Evolutionary conservation across 2,329 filamentous ascomycete genomes (phyloP).

Genomic region (Emydomyces testavorans): DNA sequence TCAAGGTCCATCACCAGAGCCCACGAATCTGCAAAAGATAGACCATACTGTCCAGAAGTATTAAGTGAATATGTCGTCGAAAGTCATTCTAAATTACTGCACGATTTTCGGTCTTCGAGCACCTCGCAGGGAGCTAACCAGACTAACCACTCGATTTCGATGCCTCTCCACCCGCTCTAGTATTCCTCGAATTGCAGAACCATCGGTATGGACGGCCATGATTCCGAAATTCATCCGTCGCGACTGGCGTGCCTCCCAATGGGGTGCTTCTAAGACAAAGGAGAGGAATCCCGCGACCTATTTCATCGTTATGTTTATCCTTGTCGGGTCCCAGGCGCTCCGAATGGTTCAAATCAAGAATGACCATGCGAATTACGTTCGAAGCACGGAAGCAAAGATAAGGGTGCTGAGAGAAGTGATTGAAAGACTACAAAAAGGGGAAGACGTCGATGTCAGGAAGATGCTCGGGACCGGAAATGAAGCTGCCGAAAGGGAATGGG

Average conservation of each 20-base stretch:
- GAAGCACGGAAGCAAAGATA: conserved; percentile 70
- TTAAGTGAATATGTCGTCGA: neutral
- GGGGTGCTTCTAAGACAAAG: conserved; percentile 38
- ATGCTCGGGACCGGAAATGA: conserved; percentile 66
- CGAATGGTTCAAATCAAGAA: conserved; percentile 75
- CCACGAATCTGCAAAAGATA: too few species aligned
- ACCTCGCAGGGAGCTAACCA: neutral
- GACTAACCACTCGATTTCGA: conserved; percentile 11
- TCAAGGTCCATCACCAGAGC: too few species aligned
- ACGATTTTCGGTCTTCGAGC: neutral
- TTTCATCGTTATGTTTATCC: conserved; percentile 67
- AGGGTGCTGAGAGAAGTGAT: conserved; percentile 56
- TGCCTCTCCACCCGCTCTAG: conserved; percentile 20
- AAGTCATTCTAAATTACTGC: neutral
- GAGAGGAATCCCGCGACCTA: conserved; percentile 74
- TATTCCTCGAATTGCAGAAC: conserved; percentile 43
- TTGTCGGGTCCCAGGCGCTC: conserved; percentile 93
- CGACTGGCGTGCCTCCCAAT: conserved; percentile 25
- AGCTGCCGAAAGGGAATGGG: conserved; percentile 72
- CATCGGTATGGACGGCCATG: conserved; percentile 57
- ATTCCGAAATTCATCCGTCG: conserved; percentile 49
- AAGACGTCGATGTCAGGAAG: conserved; percentile 71
- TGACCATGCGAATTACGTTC: conserved; percentile 58
- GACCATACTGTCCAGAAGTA: too few species aligned
- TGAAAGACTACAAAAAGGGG: conserved; percentile 36